A percentile compares a stretch with the other conserved stretches of the same genome.
These are phyloP conservation scores for Moniliophthora roreri DNA, from an alignment of 1,284 basidiomycete genomes.

Conservation along the genomic window DNA sequence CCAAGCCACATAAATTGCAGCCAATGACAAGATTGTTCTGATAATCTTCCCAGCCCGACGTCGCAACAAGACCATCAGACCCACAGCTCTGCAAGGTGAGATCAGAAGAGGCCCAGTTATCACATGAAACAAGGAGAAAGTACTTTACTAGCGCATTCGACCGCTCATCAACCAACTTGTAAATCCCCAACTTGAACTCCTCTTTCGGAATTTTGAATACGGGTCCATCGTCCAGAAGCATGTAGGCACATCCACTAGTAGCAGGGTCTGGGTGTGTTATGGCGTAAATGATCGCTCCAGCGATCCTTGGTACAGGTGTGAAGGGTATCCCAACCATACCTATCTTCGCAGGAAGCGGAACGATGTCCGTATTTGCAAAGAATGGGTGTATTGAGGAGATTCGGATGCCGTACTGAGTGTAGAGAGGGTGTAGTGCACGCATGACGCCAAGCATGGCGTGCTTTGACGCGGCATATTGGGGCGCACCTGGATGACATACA, in stretches of 20 bases:
- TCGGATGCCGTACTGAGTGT: constrained; percentile 40
- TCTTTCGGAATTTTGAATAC: constrained; percentile 46
- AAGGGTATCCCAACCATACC: constrained; percentile 52
- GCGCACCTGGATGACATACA: constrained; percentile 38
- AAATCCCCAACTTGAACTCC: constrained; percentile 49
- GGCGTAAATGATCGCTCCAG: constrained; percentile 50
- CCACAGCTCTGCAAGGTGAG: background rate
- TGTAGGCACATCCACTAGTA: constrained; percentile 46
- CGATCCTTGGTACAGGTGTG: constrained; percentile 47
- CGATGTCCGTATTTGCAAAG: constrained; percentile 55
- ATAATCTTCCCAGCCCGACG: background rate
- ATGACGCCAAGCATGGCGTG: constrained; percentile 55
- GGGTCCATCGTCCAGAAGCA: constrained; percentile 47
- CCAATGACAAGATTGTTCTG: no score
- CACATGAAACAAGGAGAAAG: constrained; percentile 14
- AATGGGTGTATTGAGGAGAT: constrained; percentile 52
- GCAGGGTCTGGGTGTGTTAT: constrained; percentile 47
- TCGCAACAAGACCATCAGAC: background rate
- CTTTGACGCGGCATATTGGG: constrained; percentile 52
- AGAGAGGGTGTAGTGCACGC: constrained; percentile 42
- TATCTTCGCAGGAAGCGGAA: constrained; percentile 38
- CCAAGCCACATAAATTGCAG: no score
- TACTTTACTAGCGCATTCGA: constrained; percentile 37
- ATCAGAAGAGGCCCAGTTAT: background rate
- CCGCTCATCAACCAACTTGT: constrained; percentile 46